Conservation (phyloP, 1,284 basidiomycete genomes). For the Fomitopsis pinicola region DNA sequence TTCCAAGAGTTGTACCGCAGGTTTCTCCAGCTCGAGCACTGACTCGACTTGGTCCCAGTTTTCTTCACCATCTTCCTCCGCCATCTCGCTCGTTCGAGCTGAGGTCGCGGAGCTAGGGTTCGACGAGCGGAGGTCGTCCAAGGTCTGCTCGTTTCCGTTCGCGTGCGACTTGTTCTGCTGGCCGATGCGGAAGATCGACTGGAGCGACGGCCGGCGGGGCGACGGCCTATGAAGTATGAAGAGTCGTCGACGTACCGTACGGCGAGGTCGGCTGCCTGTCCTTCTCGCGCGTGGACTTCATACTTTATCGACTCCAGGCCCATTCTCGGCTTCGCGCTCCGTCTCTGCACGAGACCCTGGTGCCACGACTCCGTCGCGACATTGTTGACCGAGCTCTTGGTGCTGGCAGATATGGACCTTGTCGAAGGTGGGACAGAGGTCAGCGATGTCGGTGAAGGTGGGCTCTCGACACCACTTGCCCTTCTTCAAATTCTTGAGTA, state of each 20-base stretch:
- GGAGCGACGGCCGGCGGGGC: slow-evolving; percentile 60
- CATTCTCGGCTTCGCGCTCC: too few relatives aligned
- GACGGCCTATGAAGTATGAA: slow-evolving; percentile 37
- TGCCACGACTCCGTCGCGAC: slow-evolving; percentile 21
- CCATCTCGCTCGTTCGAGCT: background rate
- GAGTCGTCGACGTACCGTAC: too few relatives aligned
- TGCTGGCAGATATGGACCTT: slow-evolving; percentile 46
- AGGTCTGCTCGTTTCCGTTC: background rate
- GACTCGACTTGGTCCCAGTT: slow-evolving; percentile 76
- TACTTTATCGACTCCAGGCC: too few relatives aligned
- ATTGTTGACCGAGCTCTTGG: slow-evolving; percentile 18
- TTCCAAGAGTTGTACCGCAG: slow-evolving; percentile 18
- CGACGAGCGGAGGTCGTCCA: slow-evolving; percentile 1
- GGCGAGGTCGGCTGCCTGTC: too few relatives aligned
- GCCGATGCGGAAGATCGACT: too few relatives aligned
- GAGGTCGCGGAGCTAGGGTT: slow-evolving; percentile 2
- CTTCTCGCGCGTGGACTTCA: slow-evolving; percentile 15
- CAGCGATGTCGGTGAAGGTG: slow-evolving; percentile 3
- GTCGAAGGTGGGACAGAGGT: slow-evolving; percentile 36
- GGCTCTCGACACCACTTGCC: slow-evolving; percentile 24
- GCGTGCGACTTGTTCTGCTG: too few relatives aligned
- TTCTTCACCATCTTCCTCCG: slow-evolving; percentile 31
- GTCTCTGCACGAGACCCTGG: slow-evolving; percentile 18
- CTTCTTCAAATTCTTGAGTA: slow-evolving; percentile 62
- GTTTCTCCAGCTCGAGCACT: slow-evolving; percentile 52